Evolutionary conservation across 768 basidiomycete genomes (phyloP).

Genomic region (Hydnum rufescens): DNA sequence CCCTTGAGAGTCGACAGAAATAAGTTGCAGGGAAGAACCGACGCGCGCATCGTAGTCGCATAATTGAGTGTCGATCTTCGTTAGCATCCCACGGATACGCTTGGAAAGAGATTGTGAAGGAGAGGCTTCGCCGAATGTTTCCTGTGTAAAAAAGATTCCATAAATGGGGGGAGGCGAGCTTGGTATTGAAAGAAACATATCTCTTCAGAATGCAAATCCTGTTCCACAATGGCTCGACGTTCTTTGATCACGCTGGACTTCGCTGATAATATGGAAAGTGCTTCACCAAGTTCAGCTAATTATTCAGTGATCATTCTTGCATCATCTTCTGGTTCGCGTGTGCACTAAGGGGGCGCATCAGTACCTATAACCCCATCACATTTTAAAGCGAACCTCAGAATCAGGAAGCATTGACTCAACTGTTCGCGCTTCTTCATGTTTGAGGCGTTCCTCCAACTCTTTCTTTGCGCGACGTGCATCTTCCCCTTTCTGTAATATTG

Average conservation of each 20-base stretch:
- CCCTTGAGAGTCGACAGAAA: conserved; percentile 69
- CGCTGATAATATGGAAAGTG: conserved; percentile 74
- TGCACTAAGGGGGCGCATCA: background rate
- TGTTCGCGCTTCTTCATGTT: conserved; percentile 43
- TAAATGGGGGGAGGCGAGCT: background rate
- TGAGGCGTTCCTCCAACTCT: conserved; percentile 48
- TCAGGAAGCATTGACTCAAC: conserved; percentile 76
- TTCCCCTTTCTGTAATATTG: conserved; percentile 43
- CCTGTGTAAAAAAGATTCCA: background rate
- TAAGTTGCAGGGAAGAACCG: conserved; percentile 67
- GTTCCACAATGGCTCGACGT: conserved; percentile 78
- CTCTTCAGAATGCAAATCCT: conserved; percentile 79
- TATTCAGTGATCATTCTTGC: conserved; percentile 98
- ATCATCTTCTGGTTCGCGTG: conserved; percentile 23
- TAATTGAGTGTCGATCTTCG: conserved; percentile 83
- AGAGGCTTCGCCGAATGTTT: conserved; percentile 19
- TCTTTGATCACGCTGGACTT: conserved; percentile 93
- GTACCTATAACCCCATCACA: background rate
- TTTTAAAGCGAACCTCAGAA: conserved; percentile 41
- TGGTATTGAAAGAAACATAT: conserved; percentile 23
- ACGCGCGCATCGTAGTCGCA: conserved; percentile 82
- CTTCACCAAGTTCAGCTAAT: conserved; percentile 81
- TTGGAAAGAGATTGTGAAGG: conserved; percentile 77
- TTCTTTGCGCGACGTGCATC: conserved; percentile 72
- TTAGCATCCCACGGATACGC: conserved; percentile 87